These are phyloP conservation scores for Botryotinia globosa DNA, from an alignment of 2,329 filamentous ascomycete genomes.

Conservation along the genomic window DNA sequence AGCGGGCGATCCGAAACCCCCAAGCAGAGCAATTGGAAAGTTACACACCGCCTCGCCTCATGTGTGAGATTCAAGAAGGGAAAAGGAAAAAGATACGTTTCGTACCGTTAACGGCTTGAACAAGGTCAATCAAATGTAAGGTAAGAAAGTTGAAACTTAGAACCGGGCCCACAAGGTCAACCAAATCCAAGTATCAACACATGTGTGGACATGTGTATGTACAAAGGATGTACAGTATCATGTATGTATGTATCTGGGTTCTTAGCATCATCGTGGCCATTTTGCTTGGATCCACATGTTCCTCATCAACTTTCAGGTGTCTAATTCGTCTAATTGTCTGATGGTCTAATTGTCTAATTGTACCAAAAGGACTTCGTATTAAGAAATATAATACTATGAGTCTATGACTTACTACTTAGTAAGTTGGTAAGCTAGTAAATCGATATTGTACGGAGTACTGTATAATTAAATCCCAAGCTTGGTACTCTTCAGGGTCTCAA, in stretches of 20 bases:
- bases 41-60: conserved; percentile 21
- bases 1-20: conserved; percentile 19
- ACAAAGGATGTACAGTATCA: no score
- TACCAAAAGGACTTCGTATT: not conserved
- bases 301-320: not conserved
- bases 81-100: not conserved
- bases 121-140: not conserved
- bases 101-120: conserved; percentile 3
- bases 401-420: not conserved
- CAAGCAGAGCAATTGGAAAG: conserved; percentile 5
- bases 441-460: no score
- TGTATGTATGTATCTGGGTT: not conserved
- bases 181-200: not conserved
- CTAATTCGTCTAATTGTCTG: not conserved
- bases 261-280: not conserved
- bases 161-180: not conserved
- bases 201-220: not conserved
- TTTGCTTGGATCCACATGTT: not conserved
- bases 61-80: not conserved
- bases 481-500: not conserved
- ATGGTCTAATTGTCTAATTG: not conserved
- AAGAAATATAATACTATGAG: not conserved
- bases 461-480: not conserved
- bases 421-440: not conserved
- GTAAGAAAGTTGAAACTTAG: not conserved